Evolutionary conservation across 345 rosid genomes (phyloP), one percentile per base, ranked within the genome.

Genomic region (Linum tenue): DNA sequence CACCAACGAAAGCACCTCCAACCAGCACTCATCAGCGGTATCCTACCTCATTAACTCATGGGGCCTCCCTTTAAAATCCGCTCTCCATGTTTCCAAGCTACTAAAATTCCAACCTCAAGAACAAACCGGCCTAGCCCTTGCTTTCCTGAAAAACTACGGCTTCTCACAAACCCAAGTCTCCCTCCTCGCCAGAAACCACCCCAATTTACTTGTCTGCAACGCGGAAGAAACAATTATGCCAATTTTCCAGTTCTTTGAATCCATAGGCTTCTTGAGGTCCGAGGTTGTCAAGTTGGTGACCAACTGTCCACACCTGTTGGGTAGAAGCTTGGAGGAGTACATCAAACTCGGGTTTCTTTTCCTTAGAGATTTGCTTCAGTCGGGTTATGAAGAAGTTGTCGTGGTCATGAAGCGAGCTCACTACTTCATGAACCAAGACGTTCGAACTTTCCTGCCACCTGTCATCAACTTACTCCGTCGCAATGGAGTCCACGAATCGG

Each of bases 141-240:
- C 7, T 4, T 5, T 74, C 1, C 40, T 74, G 17, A 37, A 37
- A 44, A 50, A 7, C n/a, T 62, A 39, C 3, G 78, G 78, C 1
- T 71, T 78, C 68, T 64, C 69, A 0, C 39, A 74, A 50, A 7
- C 69, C 53, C 83, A 81, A 39, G 70, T 76, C 56, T 41, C 65
- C 57, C 43, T 56, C 31, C 62, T 70, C 31, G 44, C 74, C 55
- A 66, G 37, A 14, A 50, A 43, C n/a, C 58, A 51, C 22, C 83
- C 83, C 0, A 7, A 2, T 2, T 10, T 78, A 15, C 79, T 81
- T 2, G 17, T 59, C 0, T 57, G 40, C 3, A 60, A 69, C 11
- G 42, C 64, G 2, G 74, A 72, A 70, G 5, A 43, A 35, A 72
- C 64, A 1, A 74, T 76, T 55, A 64, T 65, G 72, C 73, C 79